Percentiles rank a stretch among this genome's conserved stretches.
These are phyloP conservation scores for Trichoderma arundinaceum DNA, from an alignment of 2,329 filamentous ascomycete genomes.

Conservation along the genomic window DNA sequence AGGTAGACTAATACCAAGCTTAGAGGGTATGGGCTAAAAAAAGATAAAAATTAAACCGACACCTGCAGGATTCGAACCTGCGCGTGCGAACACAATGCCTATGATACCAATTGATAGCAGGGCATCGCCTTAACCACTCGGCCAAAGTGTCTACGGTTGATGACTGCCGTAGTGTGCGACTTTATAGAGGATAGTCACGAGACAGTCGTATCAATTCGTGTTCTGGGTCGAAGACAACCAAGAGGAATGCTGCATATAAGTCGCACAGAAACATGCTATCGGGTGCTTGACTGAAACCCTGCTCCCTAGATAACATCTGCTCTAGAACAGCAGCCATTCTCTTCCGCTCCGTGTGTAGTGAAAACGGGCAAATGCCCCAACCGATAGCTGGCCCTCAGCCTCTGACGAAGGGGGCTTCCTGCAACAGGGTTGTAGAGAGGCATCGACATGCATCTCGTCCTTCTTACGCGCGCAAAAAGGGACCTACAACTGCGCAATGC, in stretches of 20 bases:
- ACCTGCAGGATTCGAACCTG: slow-evolving; percentile 33
- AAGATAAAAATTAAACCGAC: slow-evolving; percentile 25
- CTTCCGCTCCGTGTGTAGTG: too few relatives aligned
- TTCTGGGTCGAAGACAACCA: not conserved
- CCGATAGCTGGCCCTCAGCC: not conserved
- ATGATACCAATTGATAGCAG: slow-evolving; percentile 29
- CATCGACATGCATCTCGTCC: not conserved
- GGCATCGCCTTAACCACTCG: slow-evolving; percentile 32
- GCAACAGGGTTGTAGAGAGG: not conserved
- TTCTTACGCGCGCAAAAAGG: not conserved
- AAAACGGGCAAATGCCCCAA: not conserved
- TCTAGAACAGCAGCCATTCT: not conserved
- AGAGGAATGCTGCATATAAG: not conserved
- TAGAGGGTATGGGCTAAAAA: not conserved
- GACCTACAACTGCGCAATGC: not conserved
- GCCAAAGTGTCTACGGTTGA: slow-evolving; percentile 31
- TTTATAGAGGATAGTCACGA: not conserved
- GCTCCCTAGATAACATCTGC: too few relatives aligned
- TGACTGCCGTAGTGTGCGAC: not conserved
- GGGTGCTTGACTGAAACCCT: too few relatives aligned
- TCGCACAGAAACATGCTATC: too few relatives aligned
- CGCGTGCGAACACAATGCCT: slow-evolving; percentile 32
- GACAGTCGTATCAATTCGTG: fast-evolving
- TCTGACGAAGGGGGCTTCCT: slow-evolving; percentile 7
- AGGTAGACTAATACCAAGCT: not conserved